Conservation (phyloP, 441 rosid species). For the Croton laevigatus region DNA sequence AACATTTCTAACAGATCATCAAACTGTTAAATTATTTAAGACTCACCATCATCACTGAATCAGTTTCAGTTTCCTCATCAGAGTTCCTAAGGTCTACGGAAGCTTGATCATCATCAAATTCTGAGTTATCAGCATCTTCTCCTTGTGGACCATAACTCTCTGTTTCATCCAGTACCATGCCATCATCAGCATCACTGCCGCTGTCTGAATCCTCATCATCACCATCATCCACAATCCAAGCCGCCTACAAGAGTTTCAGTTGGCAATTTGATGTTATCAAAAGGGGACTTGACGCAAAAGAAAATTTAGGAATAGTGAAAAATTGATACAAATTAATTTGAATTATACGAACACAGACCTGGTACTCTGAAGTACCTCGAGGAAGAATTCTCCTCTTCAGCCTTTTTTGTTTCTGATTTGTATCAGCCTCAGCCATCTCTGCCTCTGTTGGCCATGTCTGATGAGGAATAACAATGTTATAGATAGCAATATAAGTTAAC, state of each 20-base stretch:
- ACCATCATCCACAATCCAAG: slow-evolving; percentile 82
- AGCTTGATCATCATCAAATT: slow-evolving; percentile 62
- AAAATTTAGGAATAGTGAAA: background rate
- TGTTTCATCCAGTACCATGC: slow-evolving; percentile 78
- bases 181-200: slow-evolving; percentile 49
- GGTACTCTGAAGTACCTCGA: slow-evolving; percentile 92
- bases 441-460: slow-evolving; percentile 98
- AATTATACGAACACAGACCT: slow-evolving; percentile 43
- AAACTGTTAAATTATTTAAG: background rate
- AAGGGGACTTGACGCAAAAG: background rate
- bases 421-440: slow-evolving; percentile 89
- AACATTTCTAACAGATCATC: background rate
- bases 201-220: slow-evolving; percentile 63
- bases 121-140: slow-evolving; percentile 34
- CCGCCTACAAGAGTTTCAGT: slow-evolving; percentile 56
- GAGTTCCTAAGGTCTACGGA: slow-evolving; percentile 55
- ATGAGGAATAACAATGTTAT: slow-evolving; percentile 22
- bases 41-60: slow-evolving; percentile 80
- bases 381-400: slow-evolving; percentile 64
- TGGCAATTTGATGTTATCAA: background rate
- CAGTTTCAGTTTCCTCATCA: slow-evolving; percentile 80
- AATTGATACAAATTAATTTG: background rate
- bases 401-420: slow-evolving; percentile 49
- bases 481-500: background rate
- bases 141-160: slow-evolving; percentile 40